Percentiles rank a stretch among this genome's conserved stretches.
Evolutionary conservation across 129 eudicot genomes (phyloP).

Genomic region (Pulicaria dysenterica): DNA sequence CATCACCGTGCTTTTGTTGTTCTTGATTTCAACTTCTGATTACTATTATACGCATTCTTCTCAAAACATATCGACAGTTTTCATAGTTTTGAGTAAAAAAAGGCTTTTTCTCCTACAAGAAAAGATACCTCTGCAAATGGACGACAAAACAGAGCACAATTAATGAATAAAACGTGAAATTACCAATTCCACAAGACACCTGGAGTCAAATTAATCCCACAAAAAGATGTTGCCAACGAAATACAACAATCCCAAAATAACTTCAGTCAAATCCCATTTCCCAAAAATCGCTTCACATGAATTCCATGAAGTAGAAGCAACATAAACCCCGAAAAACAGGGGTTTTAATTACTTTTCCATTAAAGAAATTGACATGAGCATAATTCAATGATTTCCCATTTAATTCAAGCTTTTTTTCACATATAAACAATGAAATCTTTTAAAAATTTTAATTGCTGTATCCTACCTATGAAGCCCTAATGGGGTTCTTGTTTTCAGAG

Average conservation of each 20-base stretch:
- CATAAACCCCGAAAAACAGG: constrained; percentile 3
- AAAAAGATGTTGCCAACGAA: constrained; percentile 3
- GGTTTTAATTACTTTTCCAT: constrained; percentile 12
- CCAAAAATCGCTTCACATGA: constrained; percentile 17
- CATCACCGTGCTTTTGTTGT: constrained; percentile 46
- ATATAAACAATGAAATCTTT: background rate
- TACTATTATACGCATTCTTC: background rate
- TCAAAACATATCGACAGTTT: background rate
- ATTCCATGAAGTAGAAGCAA: constrained; percentile 9
- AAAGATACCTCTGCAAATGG: constrained; percentile 18
- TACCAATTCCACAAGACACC: constrained; percentile 7
- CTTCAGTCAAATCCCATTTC: constrained; percentile 17
- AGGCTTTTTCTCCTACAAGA: constrained; percentile 11
- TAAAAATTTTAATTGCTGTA: background rate
- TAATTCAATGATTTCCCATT: constrained; percentile 23
- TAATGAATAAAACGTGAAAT: background rate
- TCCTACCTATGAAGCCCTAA: constrained; percentile 17
- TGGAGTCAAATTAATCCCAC: constrained; percentile 22
- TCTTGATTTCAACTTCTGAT: constrained; percentile 16
- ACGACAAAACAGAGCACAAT: constrained; percentile 28
- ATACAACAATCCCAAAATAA: constrained; percentile 27
- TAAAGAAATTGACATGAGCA: constrained; percentile 20
- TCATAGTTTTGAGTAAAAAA: constrained; percentile 9
- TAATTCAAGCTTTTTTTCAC: constrained; percentile 20
- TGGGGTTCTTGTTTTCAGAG: constrained; percentile 15